phyloP scores from a whole-genome alignment of 108 stramenopile species.

The Heterococcus sp. region DNA sequence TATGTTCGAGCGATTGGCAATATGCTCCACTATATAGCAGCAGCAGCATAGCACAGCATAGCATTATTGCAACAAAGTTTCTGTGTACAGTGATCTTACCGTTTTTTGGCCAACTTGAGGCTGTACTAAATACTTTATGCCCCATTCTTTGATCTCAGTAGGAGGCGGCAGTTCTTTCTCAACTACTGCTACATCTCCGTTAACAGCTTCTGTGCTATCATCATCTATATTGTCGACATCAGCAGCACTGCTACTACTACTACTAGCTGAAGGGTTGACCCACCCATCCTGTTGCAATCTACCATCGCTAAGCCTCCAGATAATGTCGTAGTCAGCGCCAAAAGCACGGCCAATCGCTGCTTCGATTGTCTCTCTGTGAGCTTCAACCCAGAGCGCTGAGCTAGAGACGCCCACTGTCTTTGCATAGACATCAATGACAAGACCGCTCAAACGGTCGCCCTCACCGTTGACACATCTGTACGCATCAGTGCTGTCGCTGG shows the following conservation, averaged over 20 bases:
- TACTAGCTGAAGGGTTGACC: constrained; percentile 11
- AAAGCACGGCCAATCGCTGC: constrained; percentile 20
- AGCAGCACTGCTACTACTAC: neutral
- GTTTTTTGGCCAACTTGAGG: constrained; percentile 86
- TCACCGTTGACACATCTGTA: constrained; percentile 76
- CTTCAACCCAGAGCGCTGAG: constrained; percentile 85
- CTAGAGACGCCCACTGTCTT: constrained; percentile 65
- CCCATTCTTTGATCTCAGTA: constrained; percentile 61
- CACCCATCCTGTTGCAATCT: constrained; percentile 54
- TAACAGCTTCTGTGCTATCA: neutral
- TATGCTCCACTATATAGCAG: too few relatives aligned
- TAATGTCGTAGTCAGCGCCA: constrained; percentile 1
- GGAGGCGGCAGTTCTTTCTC: constrained; percentile 29
- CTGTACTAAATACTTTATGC: constrained; percentile 71
- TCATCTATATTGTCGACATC: neutral
- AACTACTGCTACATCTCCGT: constrained; percentile 5
- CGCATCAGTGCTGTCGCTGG: constrained; percentile 26
- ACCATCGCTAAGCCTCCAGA: constrained; percentile 52
- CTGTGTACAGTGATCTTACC: too few relatives aligned
- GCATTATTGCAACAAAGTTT: too few relatives aligned
- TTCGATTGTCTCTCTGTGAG: constrained; percentile 56
- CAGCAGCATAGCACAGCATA: too few relatives aligned
- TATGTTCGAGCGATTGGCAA: too few relatives aligned
- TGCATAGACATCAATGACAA: constrained; percentile 83
- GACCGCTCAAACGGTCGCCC: constrained; percentile 83